A percentile compares a stretch with the other conserved stretches of the same genome.
phyloP scores from a whole-genome alignment of 768 basidiomycete species.

The Melanogaster broomeanus region DNA sequence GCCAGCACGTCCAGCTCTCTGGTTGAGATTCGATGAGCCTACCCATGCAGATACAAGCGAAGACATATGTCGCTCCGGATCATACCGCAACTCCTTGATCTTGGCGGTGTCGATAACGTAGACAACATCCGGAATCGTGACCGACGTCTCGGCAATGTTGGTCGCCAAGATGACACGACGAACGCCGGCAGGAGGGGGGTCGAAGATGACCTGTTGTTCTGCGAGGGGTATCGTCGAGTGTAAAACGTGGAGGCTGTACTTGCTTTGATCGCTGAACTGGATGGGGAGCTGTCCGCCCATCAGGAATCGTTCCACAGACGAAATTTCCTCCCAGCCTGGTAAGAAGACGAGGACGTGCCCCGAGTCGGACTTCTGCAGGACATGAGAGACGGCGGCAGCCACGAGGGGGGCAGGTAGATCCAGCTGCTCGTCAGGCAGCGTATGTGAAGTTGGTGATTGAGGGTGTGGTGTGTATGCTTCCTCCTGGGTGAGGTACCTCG shows the following conservation, averaged over 20 bases:
- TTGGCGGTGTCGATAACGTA: constrained; percentile 91
- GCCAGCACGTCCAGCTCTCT: constrained; percentile 90
- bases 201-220: constrained; percentile 89
- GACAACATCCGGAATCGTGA: constrained; percentile 94
- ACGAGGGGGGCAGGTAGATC: constrained; percentile 83
- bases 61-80: constrained; percentile 86
- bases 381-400: constrained; percentile 78
- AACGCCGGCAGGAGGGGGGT: constrained; percentile 73
- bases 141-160: constrained; percentile 93
- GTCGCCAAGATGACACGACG: constrained; percentile 91
- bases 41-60: constrained; percentile 91
- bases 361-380: constrained; percentile 68
- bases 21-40: constrained; percentile 86
- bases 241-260: constrained; percentile 74
- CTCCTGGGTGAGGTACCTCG: constrained; percentile 73
- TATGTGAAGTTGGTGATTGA: constrained; percentile 4
- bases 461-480: constrained; percentile 16
- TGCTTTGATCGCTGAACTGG: constrained; percentile 57
- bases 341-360: constrained; percentile 91
- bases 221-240: constrained; percentile 88
- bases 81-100: constrained; percentile 87
- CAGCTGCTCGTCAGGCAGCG: constrained; percentile 61
- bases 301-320: constrained; percentile 66
- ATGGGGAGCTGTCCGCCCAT: constrained; percentile 52
- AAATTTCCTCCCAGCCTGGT: constrained; percentile 94